Evolutionary conservation across 495 filamentous ascomycete genomes (phyloP), one percentile per base, ranked within the genome.

Genomic region (Endocarpon pusillum): DNA sequence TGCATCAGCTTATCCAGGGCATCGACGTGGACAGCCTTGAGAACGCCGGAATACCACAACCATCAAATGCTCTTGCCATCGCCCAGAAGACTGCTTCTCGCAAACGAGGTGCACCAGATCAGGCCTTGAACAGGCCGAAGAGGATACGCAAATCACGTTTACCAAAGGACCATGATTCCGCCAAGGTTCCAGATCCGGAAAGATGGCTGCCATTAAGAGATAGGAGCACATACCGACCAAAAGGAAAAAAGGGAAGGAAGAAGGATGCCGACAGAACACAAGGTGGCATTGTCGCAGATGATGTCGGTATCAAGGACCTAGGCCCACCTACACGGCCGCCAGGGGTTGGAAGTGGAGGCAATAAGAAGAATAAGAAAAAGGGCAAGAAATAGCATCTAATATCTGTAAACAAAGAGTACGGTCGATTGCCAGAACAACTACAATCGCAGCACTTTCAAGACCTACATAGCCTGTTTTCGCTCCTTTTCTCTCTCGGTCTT

Each of bases 181-280:
- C 58, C 44, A 93, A 84, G 64, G 71, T 68, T 28, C 62, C 79
- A 4, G 89, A 96, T 47, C 76, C 81, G 1, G 91, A 99, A 55
- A 59, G 89, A 32, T 99, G 89, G 89, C 54, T 96, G 38, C 87
- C 89, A 16, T 58, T 96, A 37, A 68, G 75, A 32, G 89, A 99
- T 47, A 67, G 89, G 11, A 91, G 80, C 41, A 76, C 69, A 27
- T 99, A 93, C 56, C 59, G 77, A 32, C 86, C 86, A 10, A 31
- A 31, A 84, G 85, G 8, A 77, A 74, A 52, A 94, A 92, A 64
- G 81, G 81, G 8, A 86, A 82, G 65, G 81, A 78, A 61, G 75
- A 72, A n/a, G 49, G 73, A 67, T 11, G 69, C 67, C 18, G 80
- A 78, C 27, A 59, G 75, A 20, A 94, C 82, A 8, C 89, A 97